phyloP scores from a whole-genome alignment of 2,329 filamentous ascomycete genomes.

The Hypoxylon sp. region DNA sequence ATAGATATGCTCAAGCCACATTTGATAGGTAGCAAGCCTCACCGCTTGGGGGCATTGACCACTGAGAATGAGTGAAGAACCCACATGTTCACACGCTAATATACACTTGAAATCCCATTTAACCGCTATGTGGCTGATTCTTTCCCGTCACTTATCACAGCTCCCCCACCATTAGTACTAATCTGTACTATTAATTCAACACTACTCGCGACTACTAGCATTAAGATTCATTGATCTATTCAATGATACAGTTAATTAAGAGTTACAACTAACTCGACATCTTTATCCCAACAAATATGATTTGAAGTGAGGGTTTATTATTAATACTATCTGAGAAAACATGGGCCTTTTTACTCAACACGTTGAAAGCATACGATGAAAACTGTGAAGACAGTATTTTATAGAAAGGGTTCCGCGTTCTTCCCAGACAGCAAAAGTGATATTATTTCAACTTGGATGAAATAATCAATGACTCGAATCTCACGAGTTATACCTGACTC shows the following conservation, averaged over 20 bases:
- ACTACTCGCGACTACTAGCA: background rate
- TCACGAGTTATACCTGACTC: slow-evolving; percentile 1
- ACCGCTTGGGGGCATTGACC: slow-evolving; percentile 21
- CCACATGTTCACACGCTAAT: too few species aligned
- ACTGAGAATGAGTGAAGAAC: slow-evolving; percentile 24
- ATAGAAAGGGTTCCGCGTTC: too few species aligned
- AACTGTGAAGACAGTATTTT: too few species aligned
- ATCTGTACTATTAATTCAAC: slow-evolving; percentile 4
- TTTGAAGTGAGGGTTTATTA: too few species aligned
- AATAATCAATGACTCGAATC: slow-evolving; percentile 2
- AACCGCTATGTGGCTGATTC: slow-evolving; percentile 29
- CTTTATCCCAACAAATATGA: too few species aligned
- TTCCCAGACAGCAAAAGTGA: too few species aligned
- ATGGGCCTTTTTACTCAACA: background rate
- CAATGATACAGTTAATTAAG: too few species aligned
- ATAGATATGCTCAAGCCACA: slow-evolving; percentile 30
- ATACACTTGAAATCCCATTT: slow-evolving; percentile 31
- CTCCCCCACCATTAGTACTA: background rate
- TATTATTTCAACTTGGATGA: background rate
- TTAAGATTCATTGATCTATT: background rate
- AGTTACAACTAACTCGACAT: too few species aligned
- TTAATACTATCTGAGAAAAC: background rate
- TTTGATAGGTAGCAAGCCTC: slow-evolving; percentile 18
- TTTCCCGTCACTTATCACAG: too few species aligned
- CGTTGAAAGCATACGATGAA: too few species aligned